These are phyloP conservation scores for Elsinoe ampelina DNA, from an alignment of 2,329 filamentous ascomycete genomes.

Conservation along the genomic window DNA sequence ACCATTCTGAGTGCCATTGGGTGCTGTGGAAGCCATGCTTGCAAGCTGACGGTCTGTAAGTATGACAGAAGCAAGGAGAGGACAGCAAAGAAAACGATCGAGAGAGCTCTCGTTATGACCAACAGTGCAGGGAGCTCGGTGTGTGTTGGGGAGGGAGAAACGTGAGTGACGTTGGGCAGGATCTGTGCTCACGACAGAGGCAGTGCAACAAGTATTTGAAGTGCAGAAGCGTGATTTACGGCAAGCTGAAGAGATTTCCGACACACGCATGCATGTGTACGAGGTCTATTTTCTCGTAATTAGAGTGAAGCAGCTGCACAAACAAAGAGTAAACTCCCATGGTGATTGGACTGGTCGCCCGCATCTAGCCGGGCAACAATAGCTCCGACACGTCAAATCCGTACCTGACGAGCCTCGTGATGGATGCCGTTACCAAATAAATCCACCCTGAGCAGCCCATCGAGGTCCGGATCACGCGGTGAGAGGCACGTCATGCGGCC, in stretches of 20 bases:
- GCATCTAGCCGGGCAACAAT: constrained; percentile 3
- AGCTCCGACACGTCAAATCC: background rate
- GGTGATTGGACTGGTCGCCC: constrained; percentile 3
- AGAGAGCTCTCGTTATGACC: constrained; percentile 1
- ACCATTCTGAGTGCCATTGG: constrained; percentile 16
- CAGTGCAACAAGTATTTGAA: background rate
- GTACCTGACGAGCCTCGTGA: constrained; percentile 8
- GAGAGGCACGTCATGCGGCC: background rate
- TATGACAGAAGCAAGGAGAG: background rate
- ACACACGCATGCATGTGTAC: background rate
- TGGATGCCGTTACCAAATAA: constrained; percentile 12
- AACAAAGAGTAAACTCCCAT: background rate
- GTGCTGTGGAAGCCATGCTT: constrained; percentile 5
- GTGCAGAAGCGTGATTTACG: background rate
- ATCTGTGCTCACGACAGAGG: background rate
- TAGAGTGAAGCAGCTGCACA: background rate
- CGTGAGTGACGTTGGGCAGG: background rate
- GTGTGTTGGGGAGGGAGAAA: background rate
- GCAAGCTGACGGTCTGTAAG: background rate
- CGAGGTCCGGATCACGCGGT: background rate
- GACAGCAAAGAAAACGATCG: background rate
- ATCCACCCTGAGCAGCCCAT: background rate
- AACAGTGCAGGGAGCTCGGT: background rate
- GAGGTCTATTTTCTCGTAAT: background rate
- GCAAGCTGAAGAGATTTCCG: constrained; percentile 1